Evolutionary conservation across 148 eudicot species (phyloP), one percentile per base, ranked within the genome.

Genomic region (Hydrangea macrophylla): DNA sequence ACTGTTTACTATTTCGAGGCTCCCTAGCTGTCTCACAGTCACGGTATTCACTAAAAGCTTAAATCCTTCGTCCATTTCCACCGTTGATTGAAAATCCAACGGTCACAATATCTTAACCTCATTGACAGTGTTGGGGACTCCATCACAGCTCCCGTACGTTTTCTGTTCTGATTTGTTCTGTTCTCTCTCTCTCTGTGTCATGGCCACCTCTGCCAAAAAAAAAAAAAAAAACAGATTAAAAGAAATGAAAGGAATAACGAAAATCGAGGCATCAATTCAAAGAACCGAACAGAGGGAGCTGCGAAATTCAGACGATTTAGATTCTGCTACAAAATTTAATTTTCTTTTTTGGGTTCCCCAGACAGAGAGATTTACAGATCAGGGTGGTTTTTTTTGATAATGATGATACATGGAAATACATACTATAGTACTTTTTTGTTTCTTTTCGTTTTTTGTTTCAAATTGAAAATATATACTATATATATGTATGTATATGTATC

Each of bases 141-240:
- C 6, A 48, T 22, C 53, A 48, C 53, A 48, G 53, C 53, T 48
- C 53, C 53, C n/a, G 17, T 15, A 48, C 20, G 15, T 48, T 22
- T 48, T 22, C n/a, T 22, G 12, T 48, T 18, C 53, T n/a, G n/a
- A 15, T 48, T 18, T 48, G 22, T 48, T 40, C 13, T 40, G 45
- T 61, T 61, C 51, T 22, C 32, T 50, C n/a, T 22, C 31, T 45
- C 32, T 31, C 15, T 13, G n/a, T n/a, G n/a, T n/a, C 58, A 48
- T 51, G 39, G 39, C 40, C 69, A 28, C 69, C 58, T 30, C 69
- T 28, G 68, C 69, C 9, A 31, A 22, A 65, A 51, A 42, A 26
- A 40, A 31, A 44, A 65, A 25, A 18, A 10, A n/a, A n/a, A n/a
- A n/a, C n/a, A n/a, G n/a, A n/a, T n/a, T n/a, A n/a, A n/a, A n/a